A percentile compares a stretch with the other conserved stretches of the same genome.
These are phyloP conservation scores for Dothidotthia symphoricarpi DNA, from an alignment of 2,329 filamentous ascomycete genomes.

Conservation along the genomic window DNA sequence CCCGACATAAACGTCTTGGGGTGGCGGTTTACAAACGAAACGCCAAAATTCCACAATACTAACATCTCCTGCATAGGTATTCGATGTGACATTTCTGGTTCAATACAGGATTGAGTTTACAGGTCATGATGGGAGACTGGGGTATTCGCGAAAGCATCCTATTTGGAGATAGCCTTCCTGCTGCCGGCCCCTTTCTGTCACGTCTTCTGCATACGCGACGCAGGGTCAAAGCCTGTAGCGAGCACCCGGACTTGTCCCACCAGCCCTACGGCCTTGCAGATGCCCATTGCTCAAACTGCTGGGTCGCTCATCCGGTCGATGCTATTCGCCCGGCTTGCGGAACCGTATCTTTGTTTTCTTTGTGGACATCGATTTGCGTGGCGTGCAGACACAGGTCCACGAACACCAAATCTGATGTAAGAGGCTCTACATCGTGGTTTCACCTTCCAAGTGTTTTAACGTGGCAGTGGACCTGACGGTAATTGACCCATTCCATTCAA, in stretches of 20 bases:
- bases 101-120: neutral
- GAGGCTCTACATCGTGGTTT: neutral
- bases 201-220: slow-evolving; percentile 8
- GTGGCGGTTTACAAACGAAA: no score
- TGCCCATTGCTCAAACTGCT: slow-evolving; percentile 11
- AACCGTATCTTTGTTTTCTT: neutral
- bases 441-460: no score
- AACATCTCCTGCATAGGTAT: slow-evolving; percentile 23
- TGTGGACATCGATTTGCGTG: slow-evolving; percentile 5
- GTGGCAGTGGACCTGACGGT: no score
- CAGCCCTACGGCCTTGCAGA: slow-evolving; percentile 25
- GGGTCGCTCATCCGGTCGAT: slow-evolving; percentile 5
- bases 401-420: neutral
- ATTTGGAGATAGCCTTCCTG: slow-evolving; percentile 15
- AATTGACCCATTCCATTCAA: no score
- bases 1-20: slow-evolving; percentile 9
- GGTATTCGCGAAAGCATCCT: slow-evolving; percentile 25
- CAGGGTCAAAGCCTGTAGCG: slow-evolving; percentile 23
- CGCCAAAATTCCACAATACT: no score
- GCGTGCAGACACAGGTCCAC: neutral
- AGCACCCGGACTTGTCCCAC: slow-evolving; percentile 20
- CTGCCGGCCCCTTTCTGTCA: slow-evolving; percentile 12
- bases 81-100: slow-evolving; percentile 5
- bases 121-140: slow-evolving; percentile 8
- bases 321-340: neutral